phyloP scores from a whole-genome alignment of 331 rosid species.

The Rosa hybrid region DNA sequence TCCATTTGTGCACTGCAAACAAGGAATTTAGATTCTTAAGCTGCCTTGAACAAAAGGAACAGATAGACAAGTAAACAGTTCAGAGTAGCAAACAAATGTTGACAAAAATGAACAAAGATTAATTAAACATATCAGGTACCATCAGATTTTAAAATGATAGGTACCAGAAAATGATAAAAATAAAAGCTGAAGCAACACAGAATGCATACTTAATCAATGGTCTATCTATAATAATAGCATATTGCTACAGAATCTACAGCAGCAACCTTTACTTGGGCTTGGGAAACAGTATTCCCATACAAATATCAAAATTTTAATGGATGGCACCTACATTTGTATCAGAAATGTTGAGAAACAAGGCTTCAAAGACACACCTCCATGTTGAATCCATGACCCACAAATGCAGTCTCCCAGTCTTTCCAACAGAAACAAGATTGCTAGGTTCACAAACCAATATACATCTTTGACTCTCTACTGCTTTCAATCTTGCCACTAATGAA shows the following conservation, averaged over 20 bases:
- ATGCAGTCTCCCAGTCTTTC: constrained; percentile 82
- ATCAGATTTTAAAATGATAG: constrained; percentile 5
- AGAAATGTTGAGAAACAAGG: constrained; percentile 11
- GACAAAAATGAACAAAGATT: neutral
- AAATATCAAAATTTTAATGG: neutral
- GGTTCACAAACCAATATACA: constrained; percentile 75
- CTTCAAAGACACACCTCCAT: constrained; percentile 67
- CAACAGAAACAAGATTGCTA: constrained; percentile 68
- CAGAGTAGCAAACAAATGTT: neutral
- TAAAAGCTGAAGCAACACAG: neutral
- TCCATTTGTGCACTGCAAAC: constrained; percentile 64
- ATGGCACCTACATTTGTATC: neutral
- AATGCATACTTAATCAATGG: neutral
- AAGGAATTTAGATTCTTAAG: constrained; percentile 9
- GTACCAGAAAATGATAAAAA: neutral
- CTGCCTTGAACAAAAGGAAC: neutral
- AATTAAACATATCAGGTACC: neutral
- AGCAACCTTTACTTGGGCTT: neutral
- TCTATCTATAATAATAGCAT: neutral
- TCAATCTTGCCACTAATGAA: constrained; percentile 58
- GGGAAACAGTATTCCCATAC: neutral
- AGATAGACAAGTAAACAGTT: neutral
- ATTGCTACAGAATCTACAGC: neutral
- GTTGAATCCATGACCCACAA: constrained; percentile 84
- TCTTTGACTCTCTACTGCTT: constrained; percentile 46